phyloP scores from a whole-genome alignment of 2,329 filamentous ascomycete species.

The Fusarium kyushuense region DNA sequence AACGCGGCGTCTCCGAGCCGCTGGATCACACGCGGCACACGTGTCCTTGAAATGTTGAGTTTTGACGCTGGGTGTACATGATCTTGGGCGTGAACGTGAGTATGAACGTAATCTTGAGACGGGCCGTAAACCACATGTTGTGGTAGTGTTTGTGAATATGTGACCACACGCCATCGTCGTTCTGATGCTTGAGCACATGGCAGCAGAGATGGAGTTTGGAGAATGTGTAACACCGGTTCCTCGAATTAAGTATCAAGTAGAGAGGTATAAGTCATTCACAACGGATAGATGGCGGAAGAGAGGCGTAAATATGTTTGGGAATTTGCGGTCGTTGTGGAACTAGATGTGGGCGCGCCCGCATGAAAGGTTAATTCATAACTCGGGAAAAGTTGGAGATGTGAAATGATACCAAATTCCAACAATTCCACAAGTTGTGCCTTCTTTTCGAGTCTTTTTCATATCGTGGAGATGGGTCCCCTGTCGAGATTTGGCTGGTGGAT shows the following conservation, averaged over 20 bases:
- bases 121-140: constrained; percentile 13
- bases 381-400: not conserved
- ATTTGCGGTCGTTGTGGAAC: constrained; percentile 1
- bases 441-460: constrained; percentile 12
- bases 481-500: constrained; percentile 24
- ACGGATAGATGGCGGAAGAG: not conserved
- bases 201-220: constrained; percentile 8
- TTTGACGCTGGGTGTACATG: constrained; percentile 30
- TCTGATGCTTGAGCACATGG: constrained; percentile 44
- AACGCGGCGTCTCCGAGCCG: constrained; percentile 44
- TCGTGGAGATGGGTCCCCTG: constrained; percentile 37
- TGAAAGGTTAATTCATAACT: constrained; percentile 9
- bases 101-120: constrained; percentile 19
- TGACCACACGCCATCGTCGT: constrained; percentile 49
- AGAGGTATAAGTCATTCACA: not conserved
- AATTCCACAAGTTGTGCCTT: constrained; percentile 18
- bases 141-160: constrained; percentile 33
- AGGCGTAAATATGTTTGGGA: not conserved
- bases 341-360: constrained; percentile 8
- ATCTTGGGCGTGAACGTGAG: constrained; percentile 13
- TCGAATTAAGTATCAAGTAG: not conserved
- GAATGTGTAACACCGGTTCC: not conserved
- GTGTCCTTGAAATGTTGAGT: constrained; percentile 50
- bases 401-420: constrained; percentile 16
- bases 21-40: constrained; percentile 55